Evolutionary conservation across 2,329 filamentous ascomycete genomes (phyloP).

Genomic region (Leptographium lundbergii): DNA sequence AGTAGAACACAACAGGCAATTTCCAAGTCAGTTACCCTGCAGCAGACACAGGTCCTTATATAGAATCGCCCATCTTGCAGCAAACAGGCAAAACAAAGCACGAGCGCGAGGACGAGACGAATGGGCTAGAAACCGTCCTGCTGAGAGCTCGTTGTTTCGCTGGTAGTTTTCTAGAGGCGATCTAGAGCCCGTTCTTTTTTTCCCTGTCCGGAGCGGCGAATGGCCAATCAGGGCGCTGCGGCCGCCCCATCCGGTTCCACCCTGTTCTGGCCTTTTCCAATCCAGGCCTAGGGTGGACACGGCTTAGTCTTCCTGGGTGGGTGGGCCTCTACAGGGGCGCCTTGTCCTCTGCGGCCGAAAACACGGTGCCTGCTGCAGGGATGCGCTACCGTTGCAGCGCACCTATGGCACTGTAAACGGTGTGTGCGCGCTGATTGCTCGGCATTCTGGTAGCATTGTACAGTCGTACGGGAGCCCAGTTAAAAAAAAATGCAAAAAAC

Average conservation of each 20-base stretch:
- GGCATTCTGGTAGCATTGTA: background rate
- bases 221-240: background rate
- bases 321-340: background rate
- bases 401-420: background rate
- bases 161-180: background rate
- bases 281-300: background rate
- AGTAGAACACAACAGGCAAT: background rate
- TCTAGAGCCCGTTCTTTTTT: slow-evolving; percentile 1
- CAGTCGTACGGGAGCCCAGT: background rate
- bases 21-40: background rate
- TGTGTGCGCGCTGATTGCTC: background rate
- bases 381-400: background rate
- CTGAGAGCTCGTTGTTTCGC: slow-evolving; percentile 1
- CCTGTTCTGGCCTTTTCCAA: background rate
- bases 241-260: background rate
- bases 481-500: background rate
- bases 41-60: background rate
- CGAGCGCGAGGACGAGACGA: slow-evolving; percentile 4
- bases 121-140: background rate
- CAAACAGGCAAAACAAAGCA: background rate
- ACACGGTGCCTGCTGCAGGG: background rate
- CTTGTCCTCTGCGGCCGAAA: background rate
- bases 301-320: background rate
- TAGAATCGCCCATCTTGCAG: background rate
- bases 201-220: background rate